Evolutionary conservation across 306 rosid species (phyloP).

Genomic region (Vicia sativa): DNA sequence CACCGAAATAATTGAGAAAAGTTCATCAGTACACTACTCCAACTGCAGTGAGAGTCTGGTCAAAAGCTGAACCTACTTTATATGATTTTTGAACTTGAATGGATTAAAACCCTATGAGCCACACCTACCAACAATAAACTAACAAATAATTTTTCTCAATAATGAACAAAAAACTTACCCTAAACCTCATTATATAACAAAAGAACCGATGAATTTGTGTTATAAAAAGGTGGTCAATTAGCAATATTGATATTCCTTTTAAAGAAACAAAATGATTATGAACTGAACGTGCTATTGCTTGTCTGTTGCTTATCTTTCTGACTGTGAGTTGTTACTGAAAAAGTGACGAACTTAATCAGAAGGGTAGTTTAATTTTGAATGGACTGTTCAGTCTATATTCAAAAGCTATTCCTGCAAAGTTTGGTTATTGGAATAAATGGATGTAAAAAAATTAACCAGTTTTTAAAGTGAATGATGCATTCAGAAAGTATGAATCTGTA

Average conservation of each 20-base stretch:
- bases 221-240: conserved; percentile 2
- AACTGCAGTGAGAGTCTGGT: conserved; percentile 37
- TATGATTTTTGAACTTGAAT: conserved; percentile 28
- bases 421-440: background rate
- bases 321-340: conserved; percentile 4
- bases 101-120: conserved; percentile 35
- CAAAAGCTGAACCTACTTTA: conserved; percentile 46
- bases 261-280: conserved; percentile 24
- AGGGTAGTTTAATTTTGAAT: background rate
- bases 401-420: background rate
- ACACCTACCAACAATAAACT: conserved; percentile 31
- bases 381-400: background rate
- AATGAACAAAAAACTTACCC: background rate
- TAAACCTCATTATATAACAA: background rate
- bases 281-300: conserved; percentile 6
- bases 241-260: background rate
- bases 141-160: background rate
- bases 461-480: background rate
- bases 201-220: background rate
- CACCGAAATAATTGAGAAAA: conserved; percentile 53
- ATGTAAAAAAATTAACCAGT: background rate
- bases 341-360: conserved; percentile 13
- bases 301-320: conserved; percentile 7
- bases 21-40: conserved; percentile 40
- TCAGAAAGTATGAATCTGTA: background rate